phyloP scores from a whole-genome alignment of 2,329 filamentous ascomycete species.

The Ophiocordyceps robertsii region DNA sequence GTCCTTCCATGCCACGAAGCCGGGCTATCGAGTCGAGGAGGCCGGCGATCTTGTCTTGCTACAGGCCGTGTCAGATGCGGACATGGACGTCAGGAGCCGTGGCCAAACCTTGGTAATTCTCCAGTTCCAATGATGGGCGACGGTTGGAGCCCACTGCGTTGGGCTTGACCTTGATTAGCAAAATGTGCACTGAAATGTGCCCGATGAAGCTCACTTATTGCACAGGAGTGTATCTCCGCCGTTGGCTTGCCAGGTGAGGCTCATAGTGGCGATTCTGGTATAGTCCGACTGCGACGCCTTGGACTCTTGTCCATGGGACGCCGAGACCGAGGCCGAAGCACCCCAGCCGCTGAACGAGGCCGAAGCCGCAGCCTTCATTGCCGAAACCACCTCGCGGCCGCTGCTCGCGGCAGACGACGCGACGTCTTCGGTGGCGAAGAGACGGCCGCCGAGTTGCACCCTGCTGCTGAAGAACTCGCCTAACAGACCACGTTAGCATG shows the following conservation, averaged over 20 bases:
- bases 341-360: not conserved
- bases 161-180: not conserved
- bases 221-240: constrained; percentile 2
- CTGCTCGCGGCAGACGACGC: not conserved
- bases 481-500: not conserved
- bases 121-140: constrained; percentile 4
- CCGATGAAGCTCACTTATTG: not conserved
- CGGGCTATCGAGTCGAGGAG: not conserved
- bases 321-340: not conserved
- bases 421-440: constrained; percentile 3
- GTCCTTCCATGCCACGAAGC: not conserved
- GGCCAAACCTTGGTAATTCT: constrained; percentile 1
- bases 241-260: constrained; percentile 3
- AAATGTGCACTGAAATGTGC: not conserved
- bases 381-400: not conserved
- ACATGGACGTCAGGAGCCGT: not conserved
- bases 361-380: constrained; percentile 1
- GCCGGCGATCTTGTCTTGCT: not conserved
- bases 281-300: not conserved
- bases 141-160: constrained; percentile 1
- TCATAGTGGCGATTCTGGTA: not conserved
- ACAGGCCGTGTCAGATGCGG: not conserved
- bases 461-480: constrained; percentile 2
- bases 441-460: constrained; percentile 2
- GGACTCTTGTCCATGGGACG: not conserved